Conservation (phyloP, 108 stramenopile species). For the Skeletonema tropicum region DNA sequence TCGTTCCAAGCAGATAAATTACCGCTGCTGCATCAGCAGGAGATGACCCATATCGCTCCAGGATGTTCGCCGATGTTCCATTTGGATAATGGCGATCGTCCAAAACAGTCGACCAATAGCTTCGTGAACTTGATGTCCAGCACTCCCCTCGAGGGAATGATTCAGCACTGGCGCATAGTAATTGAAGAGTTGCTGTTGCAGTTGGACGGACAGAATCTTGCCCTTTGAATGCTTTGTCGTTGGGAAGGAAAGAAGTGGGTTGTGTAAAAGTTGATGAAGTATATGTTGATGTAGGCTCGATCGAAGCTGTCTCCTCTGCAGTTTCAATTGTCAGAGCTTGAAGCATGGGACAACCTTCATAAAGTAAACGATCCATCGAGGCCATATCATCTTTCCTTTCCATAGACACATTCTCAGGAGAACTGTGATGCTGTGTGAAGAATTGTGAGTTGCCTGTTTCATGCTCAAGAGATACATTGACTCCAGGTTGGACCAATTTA, state of each 20-base stretch:
- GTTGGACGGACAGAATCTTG: conserved; percentile 22
- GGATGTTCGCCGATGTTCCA: conserved; percentile 38
- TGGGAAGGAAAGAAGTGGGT: neutral
- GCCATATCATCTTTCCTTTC: conserved; percentile 8
- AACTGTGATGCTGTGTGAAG: neutral
- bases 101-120: conserved; percentile 57
- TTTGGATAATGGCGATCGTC: conserved; percentile 37
- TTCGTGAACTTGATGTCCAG: conserved; percentile 61
- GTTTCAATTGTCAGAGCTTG: conserved; percentile 29
- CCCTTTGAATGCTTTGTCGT: conserved; percentile 1
- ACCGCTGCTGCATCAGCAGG: conserved; percentile 61
- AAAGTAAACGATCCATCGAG: conserved; percentile 7
- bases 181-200: conserved; percentile 49
- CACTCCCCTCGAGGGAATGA: conserved; percentile 78
- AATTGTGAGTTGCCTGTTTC: neutral
- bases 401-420: neutral
- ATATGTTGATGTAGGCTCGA: conserved; percentile 6
- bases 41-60: conserved; percentile 54
- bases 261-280: neutral
- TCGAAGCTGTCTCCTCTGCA: conserved; percentile 6
- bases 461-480: neutral
- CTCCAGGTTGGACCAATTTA: neutral
- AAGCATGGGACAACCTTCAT: conserved; percentile 41
- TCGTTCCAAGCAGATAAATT: conserved; percentile 55
- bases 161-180: conserved; percentile 75